Evolutionary conservation across 345 rosid genomes (phyloP).

Genomic region (Eucalyptus virginea): DNA sequence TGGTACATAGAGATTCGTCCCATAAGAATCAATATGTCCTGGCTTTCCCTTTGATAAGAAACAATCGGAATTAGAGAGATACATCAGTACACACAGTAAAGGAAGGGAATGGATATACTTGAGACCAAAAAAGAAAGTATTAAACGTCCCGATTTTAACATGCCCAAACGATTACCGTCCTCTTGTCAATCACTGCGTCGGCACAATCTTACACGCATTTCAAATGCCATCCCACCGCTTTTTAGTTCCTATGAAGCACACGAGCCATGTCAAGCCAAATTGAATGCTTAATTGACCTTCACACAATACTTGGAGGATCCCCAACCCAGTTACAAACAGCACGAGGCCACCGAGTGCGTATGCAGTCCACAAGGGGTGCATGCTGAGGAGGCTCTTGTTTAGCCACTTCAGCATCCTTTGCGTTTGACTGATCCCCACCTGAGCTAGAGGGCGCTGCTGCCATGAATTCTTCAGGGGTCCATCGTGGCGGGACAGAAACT

Average conservation of each 20-base stretch:
- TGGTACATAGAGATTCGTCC: background rate
- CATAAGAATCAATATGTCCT: background rate
- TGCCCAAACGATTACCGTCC: background rate
- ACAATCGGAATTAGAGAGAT: background rate
- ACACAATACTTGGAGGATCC: conserved; percentile 96
- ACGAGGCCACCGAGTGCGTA: conserved; percentile 90
- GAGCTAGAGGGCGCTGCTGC: conserved; percentile 44
- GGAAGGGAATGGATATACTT: background rate
- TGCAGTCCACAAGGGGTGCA: conserved; percentile 91
- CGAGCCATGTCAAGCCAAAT: background rate
- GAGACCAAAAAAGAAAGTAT: background rate
- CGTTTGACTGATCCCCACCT: conserved; percentile 9
- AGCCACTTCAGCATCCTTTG: conserved; percentile 41
- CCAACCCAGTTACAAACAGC: conserved; percentile 90
- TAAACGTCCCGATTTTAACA: background rate
- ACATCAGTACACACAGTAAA: background rate
- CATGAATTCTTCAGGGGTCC: conserved; percentile 98
- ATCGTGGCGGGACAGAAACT: conserved; percentile 98
- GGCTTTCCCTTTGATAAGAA: background rate
- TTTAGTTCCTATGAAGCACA: background rate
- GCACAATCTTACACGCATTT: background rate
- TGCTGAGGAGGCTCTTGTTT: conserved; percentile 77
- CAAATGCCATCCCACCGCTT: background rate
- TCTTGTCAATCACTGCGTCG: background rate
- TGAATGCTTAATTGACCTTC: conserved; percentile 1